These are phyloP conservation scores for Pelargonium citronellum DNA, from an alignment of 441 rosid species.

Conservation along the genomic window DNA sequence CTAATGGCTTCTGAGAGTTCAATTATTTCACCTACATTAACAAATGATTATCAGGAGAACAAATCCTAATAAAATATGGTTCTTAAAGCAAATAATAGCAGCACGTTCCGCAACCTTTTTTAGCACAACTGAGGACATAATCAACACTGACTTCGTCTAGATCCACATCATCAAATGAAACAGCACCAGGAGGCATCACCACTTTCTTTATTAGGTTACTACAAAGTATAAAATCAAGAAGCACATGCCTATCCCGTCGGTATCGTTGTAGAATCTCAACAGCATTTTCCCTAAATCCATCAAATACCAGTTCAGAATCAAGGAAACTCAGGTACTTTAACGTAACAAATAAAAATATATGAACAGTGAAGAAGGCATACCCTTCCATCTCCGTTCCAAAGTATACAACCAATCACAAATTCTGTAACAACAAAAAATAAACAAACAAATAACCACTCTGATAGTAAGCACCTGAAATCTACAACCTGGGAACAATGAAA, in stretches of 20 bases:
- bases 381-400: too few relatives aligned
- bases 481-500: too few relatives aligned
- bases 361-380: too few relatives aligned
- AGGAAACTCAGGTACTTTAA: background rate
- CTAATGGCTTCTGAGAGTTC: constrained; percentile 94
- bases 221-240: constrained; percentile 74
- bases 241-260: constrained; percentile 75
- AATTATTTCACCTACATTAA: constrained; percentile 59
- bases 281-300: constrained; percentile 54
- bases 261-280: constrained; percentile 74
- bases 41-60: constrained; percentile 13
- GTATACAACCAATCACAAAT: too few relatives aligned
- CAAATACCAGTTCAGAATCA: constrained; percentile 1
- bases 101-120: constrained; percentile 42
- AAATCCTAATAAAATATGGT: constrained; percentile 1
- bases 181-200: constrained; percentile 96
- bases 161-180: constrained; percentile 91
- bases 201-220: constrained; percentile 91
- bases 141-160: constrained; percentile 98
- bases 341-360: too few relatives aligned
- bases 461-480: too few relatives aligned
- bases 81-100: too few relatives aligned
- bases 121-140: constrained; percentile 77
- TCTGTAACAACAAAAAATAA: too few relatives aligned
- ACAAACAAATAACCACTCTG: too few relatives aligned